A percentile compares a stretch with the other conserved stretches of the same genome.
These are phyloP conservation scores for Davidsoniella neocaledoniae DNA, from an alignment of 2,329 filamentous ascomycete genomes.

Conservation along the genomic window DNA sequence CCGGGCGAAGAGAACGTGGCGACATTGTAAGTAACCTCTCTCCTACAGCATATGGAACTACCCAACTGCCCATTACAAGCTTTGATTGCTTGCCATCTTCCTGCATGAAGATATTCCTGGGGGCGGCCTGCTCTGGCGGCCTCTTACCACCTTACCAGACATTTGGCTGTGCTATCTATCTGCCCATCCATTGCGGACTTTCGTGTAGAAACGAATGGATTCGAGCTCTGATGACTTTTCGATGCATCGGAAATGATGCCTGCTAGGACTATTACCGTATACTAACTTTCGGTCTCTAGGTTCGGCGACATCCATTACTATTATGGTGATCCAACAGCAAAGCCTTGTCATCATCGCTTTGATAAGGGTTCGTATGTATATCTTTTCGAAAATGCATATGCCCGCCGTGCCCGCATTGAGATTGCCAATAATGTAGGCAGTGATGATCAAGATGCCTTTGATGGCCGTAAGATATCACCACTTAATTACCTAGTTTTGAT, in stretches of 20 bases:
- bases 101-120: neutral
- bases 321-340: conserved; percentile 48
- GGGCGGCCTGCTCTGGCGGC: conserved; percentile 1
- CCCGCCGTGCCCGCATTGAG: conserved; percentile 53
- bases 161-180: no score
- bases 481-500: conserved; percentile 30
- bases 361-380: conserved; percentile 69
- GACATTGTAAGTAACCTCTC: conserved; percentile 26
- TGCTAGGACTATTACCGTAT: no score
- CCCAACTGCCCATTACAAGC: conserved; percentile 8
- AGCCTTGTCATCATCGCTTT: conserved; percentile 63
- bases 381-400: conserved; percentile 55
- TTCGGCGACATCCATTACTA: conserved; percentile 69
- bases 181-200: no score
- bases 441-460: conserved; percentile 63
- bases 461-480: conserved; percentile 43
- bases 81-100: neutral
- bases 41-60: neutral
- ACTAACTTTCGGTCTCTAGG: conserved; percentile 24
- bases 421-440: conserved; percentile 60
- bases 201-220: no score
- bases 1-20: conserved; percentile 34
- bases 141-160: neutral
- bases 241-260: no score
- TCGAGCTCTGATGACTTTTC: no score